Conservation (phyloP, 169 alveolate species). For the Plasmodium malariae region DNA sequence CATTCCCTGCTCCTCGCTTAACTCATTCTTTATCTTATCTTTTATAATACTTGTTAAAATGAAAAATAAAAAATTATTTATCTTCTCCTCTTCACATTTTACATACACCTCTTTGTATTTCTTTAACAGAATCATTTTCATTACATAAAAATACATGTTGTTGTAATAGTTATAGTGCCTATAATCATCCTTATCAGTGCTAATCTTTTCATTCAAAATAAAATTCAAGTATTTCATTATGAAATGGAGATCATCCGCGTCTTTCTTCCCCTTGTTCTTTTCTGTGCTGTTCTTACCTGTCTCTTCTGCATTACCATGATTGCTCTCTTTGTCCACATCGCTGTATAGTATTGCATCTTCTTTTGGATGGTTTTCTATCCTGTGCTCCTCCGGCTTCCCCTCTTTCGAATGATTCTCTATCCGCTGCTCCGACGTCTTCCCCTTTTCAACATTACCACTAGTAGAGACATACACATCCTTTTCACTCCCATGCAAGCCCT, state of each 20-base stretch:
- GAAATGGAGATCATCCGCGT: neutral
- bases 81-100: slow-evolving; percentile 6
- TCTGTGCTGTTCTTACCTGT: no score
- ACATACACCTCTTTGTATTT: slow-evolving; percentile 17
- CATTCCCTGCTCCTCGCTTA: neutral
- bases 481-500: neutral
- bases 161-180: neutral
- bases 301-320: neutral
- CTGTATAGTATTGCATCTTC: no score
- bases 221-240: neutral
- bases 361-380: no score
- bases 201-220: slow-evolving; percentile 14
- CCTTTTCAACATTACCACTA: no score
- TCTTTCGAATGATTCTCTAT: no score
- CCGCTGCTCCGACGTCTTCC: no score
- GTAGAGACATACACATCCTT: neutral
- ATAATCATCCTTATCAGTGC: neutral
- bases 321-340: neutral
- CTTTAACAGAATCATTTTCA: slow-evolving; percentile 21
- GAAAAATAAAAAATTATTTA: slow-evolving; percentile 10
- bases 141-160: slow-evolving; percentile 7
- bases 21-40: neutral
- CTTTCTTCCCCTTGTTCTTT: neutral
- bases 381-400: no score
- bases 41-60: slow-evolving; percentile 4